phyloP scores from a whole-genome alignment of 305 asterid genomes.

The Euphrasia arctica region DNA sequence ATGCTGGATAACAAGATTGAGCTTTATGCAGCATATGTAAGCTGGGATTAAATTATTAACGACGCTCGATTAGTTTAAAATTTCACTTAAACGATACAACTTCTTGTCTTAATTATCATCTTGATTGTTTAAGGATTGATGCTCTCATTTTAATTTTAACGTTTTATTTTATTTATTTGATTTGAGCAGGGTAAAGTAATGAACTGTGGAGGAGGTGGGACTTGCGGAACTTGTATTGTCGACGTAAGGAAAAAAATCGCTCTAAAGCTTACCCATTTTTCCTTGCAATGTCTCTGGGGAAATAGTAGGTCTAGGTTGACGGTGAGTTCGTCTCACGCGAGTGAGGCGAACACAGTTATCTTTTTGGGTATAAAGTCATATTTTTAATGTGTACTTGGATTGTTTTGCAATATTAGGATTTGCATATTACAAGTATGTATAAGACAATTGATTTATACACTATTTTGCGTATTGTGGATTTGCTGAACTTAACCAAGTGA shows the following conservation, averaged over 20 bases:
- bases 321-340: not conserved
- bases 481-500: not conserved
- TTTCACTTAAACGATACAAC: too few relatives aligned
- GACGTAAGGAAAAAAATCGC: conserved; percentile 46
- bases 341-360: not conserved
- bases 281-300: not conserved
- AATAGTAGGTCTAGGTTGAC: not conserved
- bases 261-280: not conserved
- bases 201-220: conserved; percentile 98
- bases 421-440: too few relatives aligned
- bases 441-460: not conserved
- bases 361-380: not conserved
- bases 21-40: conserved; percentile 61
- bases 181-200: conserved; percentile 71
- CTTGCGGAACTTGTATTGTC: conserved; percentile 91
- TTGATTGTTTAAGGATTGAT: too few relatives aligned
- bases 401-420: too few relatives aligned
- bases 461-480: not conserved
- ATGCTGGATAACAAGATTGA: conserved; percentile 82
- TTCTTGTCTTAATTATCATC: too few relatives aligned
- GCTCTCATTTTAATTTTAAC: not conserved
- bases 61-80: not conserved
- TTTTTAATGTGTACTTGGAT: not conserved
- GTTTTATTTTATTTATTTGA: not conserved
- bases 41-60: not conserved